Base-by-base conservation (phyloP, 2,329 filamentous ascomycete species). In the Biscogniauxia marginata region DNA sequence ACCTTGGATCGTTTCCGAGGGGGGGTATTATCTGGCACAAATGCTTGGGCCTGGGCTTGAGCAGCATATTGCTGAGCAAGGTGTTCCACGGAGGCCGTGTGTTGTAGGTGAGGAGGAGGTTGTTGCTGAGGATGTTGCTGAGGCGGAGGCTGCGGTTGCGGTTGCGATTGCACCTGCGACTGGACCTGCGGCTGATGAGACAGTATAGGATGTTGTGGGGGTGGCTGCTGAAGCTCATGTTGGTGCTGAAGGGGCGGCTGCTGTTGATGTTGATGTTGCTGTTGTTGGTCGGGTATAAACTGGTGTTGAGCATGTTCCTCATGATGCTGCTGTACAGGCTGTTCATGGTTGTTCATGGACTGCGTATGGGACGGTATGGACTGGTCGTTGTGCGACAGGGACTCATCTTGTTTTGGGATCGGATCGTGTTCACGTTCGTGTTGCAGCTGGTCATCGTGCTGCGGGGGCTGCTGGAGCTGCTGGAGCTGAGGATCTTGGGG, bases 1-100 rank as follows among this genome's bases (percentile, higher is more conserved):
- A 95, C 91, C 72, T 96, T 96, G 5, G 88, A 90, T 57, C 91
- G 81, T 71, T 95, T 95, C 60, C 88, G 79, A 0, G 88, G 87
- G 13, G 86, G 83, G 9, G 85, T 85, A 56, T 79, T 80, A 60
- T 88, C 86, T 43, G 80, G 79, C 49, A 77, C 23, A 46, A 46
- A 23, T 46, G 79, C 79, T 50, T 77, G 56, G 30, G 51, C 58
- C 25, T 66, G 61, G 47, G 63, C 54, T 44, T 66, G 65, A 22
- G 62, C 49, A 20, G 74, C 72, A 46, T 77, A 77, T 59, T 76
- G 74, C 65, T 82, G 80, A 18, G 62, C 59, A 7, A 67, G 46
- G 6, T 67, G 65, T 24, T 67, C 65, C 18, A 68, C 49, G 16
- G 54, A 52, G 1, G 53, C 49, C 23, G 63, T 63, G 8, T 63